Evolutionary conservation across 345 rosid genomes (phyloP).

Genomic region (Durio zibethinus): DNA sequence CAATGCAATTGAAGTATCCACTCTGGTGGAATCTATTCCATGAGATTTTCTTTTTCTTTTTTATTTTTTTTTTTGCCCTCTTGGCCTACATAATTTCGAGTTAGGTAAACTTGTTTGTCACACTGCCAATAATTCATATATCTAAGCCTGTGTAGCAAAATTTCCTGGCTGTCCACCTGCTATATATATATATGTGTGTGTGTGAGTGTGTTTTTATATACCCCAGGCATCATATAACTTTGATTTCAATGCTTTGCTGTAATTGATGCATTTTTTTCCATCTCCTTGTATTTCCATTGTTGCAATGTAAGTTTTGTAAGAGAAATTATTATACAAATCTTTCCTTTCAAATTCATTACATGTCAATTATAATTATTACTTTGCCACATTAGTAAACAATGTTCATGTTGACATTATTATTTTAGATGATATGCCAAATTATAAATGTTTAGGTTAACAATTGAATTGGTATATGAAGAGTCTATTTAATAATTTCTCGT

Average conservation of each 20-base stretch:
- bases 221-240: not conserved
- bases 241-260: not conserved
- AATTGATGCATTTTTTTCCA: not conserved
- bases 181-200: too few relatives aligned
- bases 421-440: not conserved
- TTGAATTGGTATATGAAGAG: too few relatives aligned
- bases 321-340: not conserved
- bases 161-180: too few relatives aligned
- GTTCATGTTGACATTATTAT: not conserved
- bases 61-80: not conserved
- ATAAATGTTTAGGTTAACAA: not conserved
- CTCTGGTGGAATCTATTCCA: not conserved
- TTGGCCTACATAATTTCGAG: not conserved
- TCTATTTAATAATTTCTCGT: too few relatives aligned
- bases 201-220: too few relatives aligned
- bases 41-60: too few relatives aligned
- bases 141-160: too few relatives aligned
- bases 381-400: not conserved
- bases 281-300: not conserved
- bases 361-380: not conserved
- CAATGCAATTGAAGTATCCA: not conserved
- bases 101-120: not conserved
- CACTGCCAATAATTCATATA: too few relatives aligned
- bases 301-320: not conserved
- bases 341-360: too few relatives aligned